A percentile compares a stretch with the other conserved stretches of the same genome.
These are phyloP conservation scores for Lithohypha guttulata DNA, from an alignment of 2,329 filamentous ascomycete genomes.

Conservation along the genomic window DNA sequence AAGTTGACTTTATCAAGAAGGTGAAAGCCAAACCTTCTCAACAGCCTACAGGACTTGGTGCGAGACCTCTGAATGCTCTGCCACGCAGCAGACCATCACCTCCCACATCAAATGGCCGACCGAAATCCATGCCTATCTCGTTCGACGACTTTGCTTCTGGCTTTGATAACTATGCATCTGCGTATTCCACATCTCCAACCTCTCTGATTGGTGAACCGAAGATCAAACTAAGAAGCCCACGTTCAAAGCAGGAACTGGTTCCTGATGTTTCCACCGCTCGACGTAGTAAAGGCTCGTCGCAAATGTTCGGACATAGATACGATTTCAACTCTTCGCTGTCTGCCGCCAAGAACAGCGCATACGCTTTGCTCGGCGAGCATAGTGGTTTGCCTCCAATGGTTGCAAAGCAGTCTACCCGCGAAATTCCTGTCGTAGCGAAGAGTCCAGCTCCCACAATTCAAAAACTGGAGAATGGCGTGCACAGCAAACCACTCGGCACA, in stretches of 20 bases:
- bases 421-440: constrained; percentile 17
- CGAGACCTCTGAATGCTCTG: constrained; percentile 44
- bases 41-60: constrained; percentile 39
- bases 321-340: constrained; percentile 89
- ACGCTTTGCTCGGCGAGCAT: constrained; percentile 20
- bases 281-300: constrained; percentile 45
- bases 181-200: constrained; percentile 49
- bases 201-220: constrained; percentile 55
- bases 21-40: constrained; percentile 41
- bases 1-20: constrained; percentile 85
- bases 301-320: constrained; percentile 84
- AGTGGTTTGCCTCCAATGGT: constrained; percentile 18
- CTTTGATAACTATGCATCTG: constrained; percentile 40
- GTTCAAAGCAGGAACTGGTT: constrained; percentile 52
- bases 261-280: constrained; percentile 45
- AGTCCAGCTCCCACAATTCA: constrained; percentile 12
- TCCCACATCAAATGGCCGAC: constrained; percentile 42
- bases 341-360: constrained; percentile 58
- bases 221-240: constrained; percentile 60
- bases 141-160: constrained; percentile 63
- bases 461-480: constrained; percentile 15
- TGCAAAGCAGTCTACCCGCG: constrained; percentile 21
- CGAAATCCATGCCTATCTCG: constrained; percentile 43
- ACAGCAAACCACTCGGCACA: constrained; percentile 10
- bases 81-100: constrained; percentile 57